Conservation (phyloP, 106 monocot species). For the Platanthera zijinensis region DNA sequence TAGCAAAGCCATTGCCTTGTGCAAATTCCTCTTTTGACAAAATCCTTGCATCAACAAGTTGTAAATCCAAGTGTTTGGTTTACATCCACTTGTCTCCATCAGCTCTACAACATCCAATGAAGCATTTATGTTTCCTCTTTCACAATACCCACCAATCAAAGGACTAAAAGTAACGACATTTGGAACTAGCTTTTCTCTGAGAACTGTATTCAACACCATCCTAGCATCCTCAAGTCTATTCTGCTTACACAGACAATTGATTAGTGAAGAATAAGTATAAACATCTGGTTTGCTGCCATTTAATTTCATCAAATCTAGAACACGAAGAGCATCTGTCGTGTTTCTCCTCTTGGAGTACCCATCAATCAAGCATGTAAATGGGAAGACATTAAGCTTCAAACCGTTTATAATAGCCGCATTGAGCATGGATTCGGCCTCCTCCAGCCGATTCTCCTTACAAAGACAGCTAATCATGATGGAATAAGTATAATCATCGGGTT, state of each 20-base stretch:
- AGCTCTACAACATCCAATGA: conserved; percentile 11
- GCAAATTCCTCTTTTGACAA: conserved; percentile 17
- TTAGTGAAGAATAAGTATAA: conserved; percentile 19
- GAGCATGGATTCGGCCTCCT: conserved; percentile 14
- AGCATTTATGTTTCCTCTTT: conserved; percentile 10
- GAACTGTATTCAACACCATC: conserved; percentile 14
- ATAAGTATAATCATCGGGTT: conserved; percentile 14
- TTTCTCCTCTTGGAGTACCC: conserved; percentile 13
- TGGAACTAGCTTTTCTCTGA: conserved; percentile 17
- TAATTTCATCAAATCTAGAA: conserved; percentile 16
- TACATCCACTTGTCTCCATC: conserved; percentile 23
- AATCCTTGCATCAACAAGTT: conserved; percentile 38
- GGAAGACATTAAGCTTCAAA: conserved; percentile 7
- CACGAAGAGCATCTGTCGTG: not conserved
- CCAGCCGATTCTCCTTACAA: conserved; percentile 20
- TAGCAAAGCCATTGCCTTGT: conserved; percentile 27
- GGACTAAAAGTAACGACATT: conserved; percentile 25
- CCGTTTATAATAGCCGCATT: conserved; percentile 9
- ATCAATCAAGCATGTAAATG: conserved; percentile 16
- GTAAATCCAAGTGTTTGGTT: conserved; percentile 23
- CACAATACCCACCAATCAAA: conserved; percentile 21
- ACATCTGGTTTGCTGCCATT: conserved; percentile 19
- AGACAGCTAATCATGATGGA: conserved; percentile 12
- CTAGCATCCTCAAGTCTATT: conserved; percentile 28
- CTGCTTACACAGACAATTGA: conserved; percentile 26